These are phyloP conservation scores for Pleodorina starrii DNA, from an alignment of 139 green algal genomes.

Conservation along the genomic window DNA sequence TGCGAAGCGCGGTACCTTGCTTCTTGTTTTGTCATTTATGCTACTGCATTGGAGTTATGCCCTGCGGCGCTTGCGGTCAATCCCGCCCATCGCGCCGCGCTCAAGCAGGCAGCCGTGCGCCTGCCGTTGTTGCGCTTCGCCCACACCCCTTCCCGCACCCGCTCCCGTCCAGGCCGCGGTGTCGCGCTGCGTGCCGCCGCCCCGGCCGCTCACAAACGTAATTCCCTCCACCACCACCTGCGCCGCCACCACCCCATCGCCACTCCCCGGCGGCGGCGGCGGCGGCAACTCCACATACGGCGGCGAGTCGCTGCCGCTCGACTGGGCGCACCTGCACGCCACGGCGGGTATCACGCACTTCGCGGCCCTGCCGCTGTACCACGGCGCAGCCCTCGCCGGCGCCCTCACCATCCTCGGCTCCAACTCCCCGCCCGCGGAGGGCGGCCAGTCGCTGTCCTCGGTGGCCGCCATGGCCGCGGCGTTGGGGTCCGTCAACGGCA, in stretches of 20 bases:
- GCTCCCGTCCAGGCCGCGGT: constrained; percentile 1
- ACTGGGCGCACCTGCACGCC: constrained; percentile 47
- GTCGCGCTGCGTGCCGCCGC: not conserved
- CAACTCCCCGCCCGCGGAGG: not conserved
- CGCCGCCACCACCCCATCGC: not conserved
- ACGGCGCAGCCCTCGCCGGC: constrained; percentile 28
- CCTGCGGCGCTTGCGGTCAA: too few species aligned
- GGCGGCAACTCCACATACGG: not conserved
- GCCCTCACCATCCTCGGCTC: constrained; percentile 38
- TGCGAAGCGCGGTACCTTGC: too few species aligned
- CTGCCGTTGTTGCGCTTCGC: too few species aligned
- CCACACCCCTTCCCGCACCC: not conserved
- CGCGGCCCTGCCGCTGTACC: constrained; percentile 39
- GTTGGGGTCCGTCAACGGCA: not conserved
- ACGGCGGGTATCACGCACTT: constrained; percentile 43
- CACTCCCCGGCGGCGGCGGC: not conserved
- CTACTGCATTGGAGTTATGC: too few species aligned
- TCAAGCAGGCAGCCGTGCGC: too few species aligned
- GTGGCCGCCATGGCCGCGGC: not conserved
- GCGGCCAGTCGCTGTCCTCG: too few species aligned
- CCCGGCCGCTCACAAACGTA: too few species aligned
- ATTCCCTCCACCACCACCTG: not conserved
- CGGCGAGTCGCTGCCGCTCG: constrained; percentile 25
- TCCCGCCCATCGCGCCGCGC: not conserved
- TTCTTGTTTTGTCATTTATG: too few species aligned